Conservation (phyloP, 805 yeast species). For the Priceomyces medius region DNA sequence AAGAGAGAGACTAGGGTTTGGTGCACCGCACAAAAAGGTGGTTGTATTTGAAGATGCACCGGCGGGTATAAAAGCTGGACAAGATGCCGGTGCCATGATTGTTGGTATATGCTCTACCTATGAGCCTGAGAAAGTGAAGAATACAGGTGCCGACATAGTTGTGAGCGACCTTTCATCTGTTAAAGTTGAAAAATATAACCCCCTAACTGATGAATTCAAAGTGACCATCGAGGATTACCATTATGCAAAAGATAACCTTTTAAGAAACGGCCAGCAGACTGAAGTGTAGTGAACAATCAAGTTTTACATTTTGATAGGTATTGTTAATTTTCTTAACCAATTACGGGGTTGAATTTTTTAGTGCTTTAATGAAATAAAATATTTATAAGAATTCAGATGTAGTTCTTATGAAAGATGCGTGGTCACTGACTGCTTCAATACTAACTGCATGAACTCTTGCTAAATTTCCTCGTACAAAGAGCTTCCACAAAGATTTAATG, state of each 20-base stretch:
- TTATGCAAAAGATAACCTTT: slow-evolving; percentile 34
- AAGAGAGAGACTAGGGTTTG: slow-evolving; percentile 27
- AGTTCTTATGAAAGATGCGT: slow-evolving; percentile 8
- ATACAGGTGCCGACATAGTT: slow-evolving; percentile 29
- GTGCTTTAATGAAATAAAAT: too few relatives aligned
- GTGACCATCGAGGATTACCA: slow-evolving; percentile 31
- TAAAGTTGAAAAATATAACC: slow-evolving; percentile 23
- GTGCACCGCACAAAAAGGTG: slow-evolving; percentile 20
- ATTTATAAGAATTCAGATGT: slow-evolving; percentile 10
- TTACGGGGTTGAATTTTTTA: too few relatives aligned
- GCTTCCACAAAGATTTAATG: slow-evolving; percentile 44
- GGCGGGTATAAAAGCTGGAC: slow-evolving; percentile 30
- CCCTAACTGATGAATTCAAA: slow-evolving; percentile 34
- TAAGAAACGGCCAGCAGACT: too few relatives aligned
- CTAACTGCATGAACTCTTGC: slow-evolving; percentile 28
- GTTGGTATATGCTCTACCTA: slow-evolving; percentile 31
- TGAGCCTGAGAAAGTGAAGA: slow-evolving; percentile 25
- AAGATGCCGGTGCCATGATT: slow-evolving; percentile 30
- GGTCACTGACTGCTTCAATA: slow-evolving; percentile 30
- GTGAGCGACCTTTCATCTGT: slow-evolving; percentile 27
- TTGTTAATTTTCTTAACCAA: too few relatives aligned
- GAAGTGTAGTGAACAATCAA: too few relatives aligned
- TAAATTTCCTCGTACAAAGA: slow-evolving; percentile 22
- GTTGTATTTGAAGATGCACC: slow-evolving; percentile 32
- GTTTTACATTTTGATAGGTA: too few relatives aligned